Conservation (phyloP, 805 yeast genomes). For the Barnettozyma wickerhamii region DNA sequence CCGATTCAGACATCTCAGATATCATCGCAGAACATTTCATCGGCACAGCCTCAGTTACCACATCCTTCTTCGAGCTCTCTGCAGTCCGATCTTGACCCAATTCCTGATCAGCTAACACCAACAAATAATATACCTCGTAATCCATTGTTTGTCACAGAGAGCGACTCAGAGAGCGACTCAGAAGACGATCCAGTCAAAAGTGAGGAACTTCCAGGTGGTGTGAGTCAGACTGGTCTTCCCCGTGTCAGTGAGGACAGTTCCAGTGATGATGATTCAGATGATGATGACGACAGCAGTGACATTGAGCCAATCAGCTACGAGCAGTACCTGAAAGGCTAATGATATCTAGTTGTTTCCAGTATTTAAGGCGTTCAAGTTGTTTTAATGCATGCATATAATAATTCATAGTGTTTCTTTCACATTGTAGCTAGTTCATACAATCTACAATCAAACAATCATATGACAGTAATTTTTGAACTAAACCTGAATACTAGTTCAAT, state of each 20-base stretch:
- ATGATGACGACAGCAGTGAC: slow-evolving; percentile 1
- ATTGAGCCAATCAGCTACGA: too few species aligned
- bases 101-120: background rate
- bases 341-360: too few species aligned
- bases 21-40: background rate
- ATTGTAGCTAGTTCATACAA: too few species aligned
- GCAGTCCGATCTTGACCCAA: background rate
- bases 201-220: too few species aligned
- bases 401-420: too few species aligned
- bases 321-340: too few species aligned
- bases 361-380: too few species aligned
- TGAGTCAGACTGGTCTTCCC: too few species aligned
- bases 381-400: too few species aligned
- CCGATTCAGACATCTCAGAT: background rate
- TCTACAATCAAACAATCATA: background rate
- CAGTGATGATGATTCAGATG: background rate
- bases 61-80: background rate
- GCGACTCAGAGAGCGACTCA: slow-evolving; percentile 1
- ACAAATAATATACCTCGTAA: background rate
- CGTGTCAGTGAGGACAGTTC: background rate
- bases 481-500: too few species aligned
- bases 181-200: background rate
- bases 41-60: background rate
- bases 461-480: too few species aligned
- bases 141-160: slow-evolving; percentile 1